These are phyloP conservation scores for Heterobasidion occidentale DNA, from an alignment of 1,284 basidiomycete genomes.

Conservation along the genomic window DNA sequence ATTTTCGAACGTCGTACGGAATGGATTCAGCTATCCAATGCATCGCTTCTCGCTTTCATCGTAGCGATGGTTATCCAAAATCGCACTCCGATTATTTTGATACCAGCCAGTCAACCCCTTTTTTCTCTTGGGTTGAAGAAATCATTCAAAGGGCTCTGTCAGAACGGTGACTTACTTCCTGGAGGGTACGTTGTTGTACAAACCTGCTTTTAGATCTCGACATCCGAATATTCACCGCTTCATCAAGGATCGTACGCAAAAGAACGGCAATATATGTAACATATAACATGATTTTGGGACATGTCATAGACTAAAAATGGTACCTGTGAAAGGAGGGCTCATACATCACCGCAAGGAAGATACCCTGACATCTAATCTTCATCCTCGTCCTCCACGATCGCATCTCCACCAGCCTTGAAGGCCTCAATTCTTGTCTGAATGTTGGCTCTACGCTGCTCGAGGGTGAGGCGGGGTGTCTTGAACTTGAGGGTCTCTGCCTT, in stretches of 20 bases:
- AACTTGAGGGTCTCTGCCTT: constrained; percentile 79
- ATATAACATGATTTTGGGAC: neutral
- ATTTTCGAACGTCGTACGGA: constrained; percentile 50
- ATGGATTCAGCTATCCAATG: constrained; percentile 45
- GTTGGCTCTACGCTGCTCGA: constrained; percentile 69
- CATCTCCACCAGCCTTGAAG: constrained; percentile 63
- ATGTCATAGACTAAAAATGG: neutral
- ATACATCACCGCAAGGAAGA: neutral
- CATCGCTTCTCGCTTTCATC: constrained; percentile 44
- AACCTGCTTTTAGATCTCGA: neutral
- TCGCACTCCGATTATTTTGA: constrained; percentile 29
- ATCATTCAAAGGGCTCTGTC: constrained; percentile 30
- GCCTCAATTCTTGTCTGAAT: constrained; percentile 82
- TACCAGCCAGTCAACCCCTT: constrained; percentile 7
- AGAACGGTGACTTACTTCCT: neutral
- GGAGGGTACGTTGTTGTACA: neutral
- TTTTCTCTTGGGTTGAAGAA: constrained; percentile 43
- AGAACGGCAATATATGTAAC: too few relatives aligned
- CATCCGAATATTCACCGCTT: too few relatives aligned
- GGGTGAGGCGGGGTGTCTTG: constrained; percentile 66
- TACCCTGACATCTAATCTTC: constrained; percentile 18
- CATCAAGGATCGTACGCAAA: too few relatives aligned
- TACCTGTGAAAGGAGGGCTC: neutral
- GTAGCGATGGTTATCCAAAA: constrained; percentile 29
- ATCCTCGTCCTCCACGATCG: constrained; percentile 36